Evolutionary conservation across 1,284 basidiomycete genomes (phyloP).

Genomic region (Ustilago bromivora): DNA sequence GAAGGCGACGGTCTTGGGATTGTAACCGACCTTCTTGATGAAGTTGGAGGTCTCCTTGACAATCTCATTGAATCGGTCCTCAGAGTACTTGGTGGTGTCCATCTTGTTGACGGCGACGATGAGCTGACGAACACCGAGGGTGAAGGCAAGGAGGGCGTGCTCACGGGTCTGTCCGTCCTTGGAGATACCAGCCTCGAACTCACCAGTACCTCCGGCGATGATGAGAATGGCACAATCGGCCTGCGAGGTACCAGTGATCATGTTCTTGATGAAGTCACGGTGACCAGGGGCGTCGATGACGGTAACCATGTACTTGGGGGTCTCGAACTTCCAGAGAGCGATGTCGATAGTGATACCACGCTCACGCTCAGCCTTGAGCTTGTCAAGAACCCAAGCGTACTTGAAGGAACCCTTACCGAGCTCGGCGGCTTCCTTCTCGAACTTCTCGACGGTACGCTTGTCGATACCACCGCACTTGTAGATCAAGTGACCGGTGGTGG

Average conservation of each 20-base stretch:
- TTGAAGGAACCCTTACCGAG: conserved; percentile 99
- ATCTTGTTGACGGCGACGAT: conserved; percentile 99
- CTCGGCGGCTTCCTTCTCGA: conserved; percentile 99
- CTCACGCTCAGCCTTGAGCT: conserved; percentile 98
- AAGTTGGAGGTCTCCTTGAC: conserved; percentile 98
- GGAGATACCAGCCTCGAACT: conserved; percentile 99
- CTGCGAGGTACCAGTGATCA: conserved; percentile 88
- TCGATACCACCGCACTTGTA: conserved; percentile 99
- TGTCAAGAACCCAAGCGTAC: conserved; percentile 98
- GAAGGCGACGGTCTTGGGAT: conserved; percentile 98
- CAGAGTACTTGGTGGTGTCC: conserved; percentile 98
- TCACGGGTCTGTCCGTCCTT: conserved; percentile 99
- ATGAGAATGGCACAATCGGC: conserved; percentile 99
- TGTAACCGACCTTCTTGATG: conserved; percentile 99
- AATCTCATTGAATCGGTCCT: conserved; percentile 99
- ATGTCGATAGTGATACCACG: conserved; percentile 99
- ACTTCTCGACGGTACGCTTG: conserved; percentile 99
- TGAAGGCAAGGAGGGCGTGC: conserved; percentile 99
- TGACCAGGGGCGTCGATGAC: conserved; percentile 99
- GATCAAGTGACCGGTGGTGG: conserved; percentile 99
- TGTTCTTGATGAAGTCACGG: conserved; percentile 99
- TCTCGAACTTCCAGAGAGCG: conserved; percentile 74
- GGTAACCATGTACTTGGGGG: conserved; percentile 73
- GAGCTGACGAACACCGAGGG: conserved; percentile 99
- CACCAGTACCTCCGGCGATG: conserved; percentile 98